These are phyloP conservation scores for Teunomyces atbi DNA, from an alignment of 805 yeast species.

Conservation along the genomic window DNA sequence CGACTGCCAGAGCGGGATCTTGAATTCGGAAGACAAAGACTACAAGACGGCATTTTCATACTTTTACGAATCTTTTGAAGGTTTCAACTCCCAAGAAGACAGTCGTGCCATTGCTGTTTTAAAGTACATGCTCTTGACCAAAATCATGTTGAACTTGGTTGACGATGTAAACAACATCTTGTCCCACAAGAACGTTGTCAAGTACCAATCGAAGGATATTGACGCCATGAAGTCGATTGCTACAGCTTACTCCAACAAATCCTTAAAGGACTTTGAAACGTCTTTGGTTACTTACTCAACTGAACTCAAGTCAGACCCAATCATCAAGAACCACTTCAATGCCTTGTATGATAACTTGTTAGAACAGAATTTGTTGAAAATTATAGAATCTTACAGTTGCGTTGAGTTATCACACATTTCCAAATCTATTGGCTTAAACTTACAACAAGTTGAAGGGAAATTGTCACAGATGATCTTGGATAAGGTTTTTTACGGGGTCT, in stretches of 20 bases:
- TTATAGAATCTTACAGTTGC: constrained; percentile 93
- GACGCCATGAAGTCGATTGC: constrained; percentile 97
- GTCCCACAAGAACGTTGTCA: constrained; percentile 62
- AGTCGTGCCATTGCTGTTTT: constrained; percentile 65
- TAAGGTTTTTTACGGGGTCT: constrained; percentile 90
- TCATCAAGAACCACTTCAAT: constrained; percentile 87
- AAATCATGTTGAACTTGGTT: constrained; percentile 85
- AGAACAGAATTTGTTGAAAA: constrained; percentile 89
- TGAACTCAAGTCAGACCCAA: constrained; percentile 81
- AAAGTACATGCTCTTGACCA: constrained; percentile 89
- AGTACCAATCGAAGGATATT: constrained; percentile 78
- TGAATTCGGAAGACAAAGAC: constrained; percentile 96
- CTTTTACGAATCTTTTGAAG: constrained; percentile 93
- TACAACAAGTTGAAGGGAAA: constrained; percentile 89
- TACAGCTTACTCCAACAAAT: constrained; percentile 83
- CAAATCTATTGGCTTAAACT: constrained; percentile 80
- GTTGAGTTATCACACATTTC: constrained; percentile 93
- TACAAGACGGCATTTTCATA: constrained; percentile 94
- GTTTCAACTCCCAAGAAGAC: constrained; percentile 70
- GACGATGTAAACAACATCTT: constrained; percentile 83
- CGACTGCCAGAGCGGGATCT: constrained; percentile 91
- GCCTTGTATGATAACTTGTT: constrained; percentile 90
- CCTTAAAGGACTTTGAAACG: constrained; percentile 87
- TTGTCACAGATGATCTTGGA: constrained; percentile 95
- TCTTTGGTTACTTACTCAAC: constrained; percentile 66